Evolutionary conservation across 495 filamentous ascomycete species (phyloP).

Genomic region (Penicillium subrubescens): DNA sequence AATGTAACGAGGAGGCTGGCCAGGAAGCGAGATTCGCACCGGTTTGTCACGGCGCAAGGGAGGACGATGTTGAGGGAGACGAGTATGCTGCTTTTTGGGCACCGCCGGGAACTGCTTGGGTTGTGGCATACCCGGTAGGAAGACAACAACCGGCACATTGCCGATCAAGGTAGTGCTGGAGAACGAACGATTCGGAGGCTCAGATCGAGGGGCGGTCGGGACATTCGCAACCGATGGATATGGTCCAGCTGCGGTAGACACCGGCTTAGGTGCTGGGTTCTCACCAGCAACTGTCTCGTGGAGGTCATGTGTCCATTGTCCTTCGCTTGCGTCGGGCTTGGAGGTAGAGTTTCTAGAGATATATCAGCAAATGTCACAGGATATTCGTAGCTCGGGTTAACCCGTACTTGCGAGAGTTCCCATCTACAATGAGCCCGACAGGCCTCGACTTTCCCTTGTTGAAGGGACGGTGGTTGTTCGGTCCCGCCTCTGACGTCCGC

Average conservation of each 20-base stretch:
- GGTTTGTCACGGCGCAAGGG: constrained; percentile 96
- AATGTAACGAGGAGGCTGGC: constrained; percentile 77
- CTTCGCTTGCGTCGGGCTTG: constrained; percentile 75
- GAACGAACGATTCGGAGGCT: constrained; percentile 66
- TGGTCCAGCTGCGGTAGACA: constrained; percentile 23
- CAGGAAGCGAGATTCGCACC: constrained; percentile 88
- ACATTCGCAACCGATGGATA: constrained; percentile 36
- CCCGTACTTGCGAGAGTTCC: constrained; percentile 46
- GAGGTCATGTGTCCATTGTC: constrained; percentile 92
- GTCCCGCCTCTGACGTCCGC: constrained; percentile 69
- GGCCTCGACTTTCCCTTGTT: constrained; percentile 49
- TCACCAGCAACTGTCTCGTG: constrained; percentile 73
- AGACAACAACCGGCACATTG: constrained; percentile 81
- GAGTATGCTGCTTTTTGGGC: constrained; percentile 82
- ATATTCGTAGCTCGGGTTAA: neutral
- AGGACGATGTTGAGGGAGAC: constrained; percentile 91
- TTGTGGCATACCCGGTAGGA: constrained; percentile 70
- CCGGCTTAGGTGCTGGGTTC: constrained; percentile 35
- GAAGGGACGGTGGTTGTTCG: constrained; percentile 53
- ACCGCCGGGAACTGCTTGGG: constrained; percentile 71
- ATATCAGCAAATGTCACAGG: constrained; percentile 19
- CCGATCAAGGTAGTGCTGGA: constrained; percentile 69
- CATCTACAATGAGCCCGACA: constrained; percentile 50
- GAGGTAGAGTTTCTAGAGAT: constrained; percentile 63
- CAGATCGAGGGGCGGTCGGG: constrained; percentile 49